Evolutionary conservation across 2,329 filamentous ascomycete genomes (phyloP).

Genomic region (Cytospora leucostoma): DNA sequence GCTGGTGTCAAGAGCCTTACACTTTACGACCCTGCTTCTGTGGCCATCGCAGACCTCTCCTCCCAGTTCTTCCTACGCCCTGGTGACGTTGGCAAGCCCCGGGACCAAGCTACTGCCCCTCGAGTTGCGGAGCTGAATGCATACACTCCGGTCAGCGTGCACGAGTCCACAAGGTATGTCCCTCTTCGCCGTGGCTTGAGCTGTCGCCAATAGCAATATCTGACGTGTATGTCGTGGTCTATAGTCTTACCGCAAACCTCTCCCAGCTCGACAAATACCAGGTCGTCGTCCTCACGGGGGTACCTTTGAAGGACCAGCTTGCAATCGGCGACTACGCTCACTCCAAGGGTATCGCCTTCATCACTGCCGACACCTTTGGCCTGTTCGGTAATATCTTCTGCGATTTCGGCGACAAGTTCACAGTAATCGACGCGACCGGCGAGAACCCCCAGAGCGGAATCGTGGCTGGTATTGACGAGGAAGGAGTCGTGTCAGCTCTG

Average conservation of each 20-base stretch:
- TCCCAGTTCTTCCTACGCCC: constrained; percentile 94
- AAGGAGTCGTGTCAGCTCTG: constrained; percentile 86
- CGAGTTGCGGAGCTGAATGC: constrained; percentile 93
- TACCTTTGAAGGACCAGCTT: constrained; percentile 77
- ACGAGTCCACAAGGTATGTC: constrained; percentile 57
- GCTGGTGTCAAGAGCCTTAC: constrained; percentile 97
- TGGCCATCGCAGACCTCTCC: constrained; percentile 84
- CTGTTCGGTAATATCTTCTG: constrained; percentile 96
- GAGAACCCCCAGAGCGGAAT: constrained; percentile 88
- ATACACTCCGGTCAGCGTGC: constrained; percentile 87
- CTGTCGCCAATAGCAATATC: constrained; percentile 5
- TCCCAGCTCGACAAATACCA: constrained; percentile 87
- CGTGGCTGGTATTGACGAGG: constrained; percentile 83
- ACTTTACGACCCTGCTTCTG: constrained; percentile 84
- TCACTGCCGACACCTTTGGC: constrained; percentile 86
- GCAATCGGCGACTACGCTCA: constrained; percentile 91
- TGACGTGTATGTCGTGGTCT: constrained; percentile 30
- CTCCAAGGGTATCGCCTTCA: constrained; percentile 86
- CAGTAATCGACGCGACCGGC: constrained; percentile 84
- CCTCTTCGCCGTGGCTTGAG: background rate
- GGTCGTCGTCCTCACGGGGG: constrained; percentile 86
- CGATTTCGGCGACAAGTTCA: constrained; percentile 94
- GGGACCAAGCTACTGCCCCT: constrained; percentile 83
- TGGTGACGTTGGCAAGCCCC: constrained; percentile 87
- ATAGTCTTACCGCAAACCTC: constrained; percentile 73